Evolutionary conservation across 306 rosid genomes (phyloP).

Genomic region (Aeschynomene evenia): DNA sequence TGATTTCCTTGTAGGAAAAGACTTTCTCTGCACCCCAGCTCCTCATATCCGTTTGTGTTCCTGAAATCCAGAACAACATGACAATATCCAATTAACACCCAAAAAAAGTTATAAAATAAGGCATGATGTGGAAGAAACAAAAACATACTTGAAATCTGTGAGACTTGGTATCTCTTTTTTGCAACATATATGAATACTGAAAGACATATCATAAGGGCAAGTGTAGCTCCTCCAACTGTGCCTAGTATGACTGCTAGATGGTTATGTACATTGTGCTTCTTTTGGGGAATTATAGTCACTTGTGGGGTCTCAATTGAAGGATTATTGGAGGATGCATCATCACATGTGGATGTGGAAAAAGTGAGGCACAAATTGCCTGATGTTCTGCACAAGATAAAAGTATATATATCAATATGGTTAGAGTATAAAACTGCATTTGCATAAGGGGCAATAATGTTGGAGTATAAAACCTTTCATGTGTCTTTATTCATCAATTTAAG

Average conservation of each 20-base stretch:
- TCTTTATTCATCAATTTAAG: too few species aligned
- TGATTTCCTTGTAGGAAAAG: constrained; percentile 79
- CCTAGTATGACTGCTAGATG: constrained; percentile 51
- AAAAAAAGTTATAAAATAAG: background rate
- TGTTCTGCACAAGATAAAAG: constrained; percentile 49
- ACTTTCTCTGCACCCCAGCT: constrained; percentile 82
- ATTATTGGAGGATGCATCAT: constrained; percentile 46
- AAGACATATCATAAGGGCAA: constrained; percentile 44
- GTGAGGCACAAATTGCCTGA: constrained; percentile 78
- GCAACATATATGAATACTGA: constrained; percentile 43
- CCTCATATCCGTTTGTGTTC: constrained; percentile 52
- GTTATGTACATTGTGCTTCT: constrained; percentile 40
- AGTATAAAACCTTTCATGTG: too few species aligned
- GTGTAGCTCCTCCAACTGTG: constrained; percentile 55
- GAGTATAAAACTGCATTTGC: too few species aligned
- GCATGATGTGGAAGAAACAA: background rate
- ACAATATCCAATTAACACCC: background rate
- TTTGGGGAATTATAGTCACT: constrained; percentile 54
- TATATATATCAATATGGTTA: too few species aligned
- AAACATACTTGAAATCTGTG: constrained; percentile 55
- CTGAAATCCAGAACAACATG: constrained; percentile 38
- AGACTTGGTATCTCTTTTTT: constrained; percentile 46
- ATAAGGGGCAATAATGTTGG: too few species aligned
- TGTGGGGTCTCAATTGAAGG: constrained; percentile 84
- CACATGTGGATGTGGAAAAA: constrained; percentile 65